phyloP scores from a whole-genome alignment of 2,329 filamentous ascomycete genomes.

The Talaromyces sp. region DNA sequence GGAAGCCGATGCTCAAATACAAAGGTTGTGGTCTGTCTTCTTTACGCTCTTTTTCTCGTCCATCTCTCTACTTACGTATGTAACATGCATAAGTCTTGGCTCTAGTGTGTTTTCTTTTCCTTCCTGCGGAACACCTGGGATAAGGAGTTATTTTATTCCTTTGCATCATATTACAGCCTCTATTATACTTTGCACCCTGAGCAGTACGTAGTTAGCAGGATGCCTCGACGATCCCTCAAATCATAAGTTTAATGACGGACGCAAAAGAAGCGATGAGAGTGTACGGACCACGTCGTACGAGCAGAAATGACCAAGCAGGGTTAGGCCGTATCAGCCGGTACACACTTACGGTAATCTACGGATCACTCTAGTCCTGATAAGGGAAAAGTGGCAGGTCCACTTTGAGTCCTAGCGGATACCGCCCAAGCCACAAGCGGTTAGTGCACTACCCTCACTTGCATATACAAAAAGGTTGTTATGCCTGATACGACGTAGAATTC shows the following conservation, averaged over 20 bases:
- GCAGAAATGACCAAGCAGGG: neutral
- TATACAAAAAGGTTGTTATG: neutral
- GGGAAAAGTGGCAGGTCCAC: neutral
- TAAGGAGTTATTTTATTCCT: conserved; percentile 1
- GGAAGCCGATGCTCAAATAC: no score
- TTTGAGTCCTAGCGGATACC: neutral
- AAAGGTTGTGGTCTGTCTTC: neutral
- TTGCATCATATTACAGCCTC: neutral
- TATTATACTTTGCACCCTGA: neutral
- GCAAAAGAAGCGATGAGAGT: neutral
- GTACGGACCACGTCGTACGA: conserved; percentile 1
- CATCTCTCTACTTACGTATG: neutral
- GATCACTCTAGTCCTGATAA: neutral
- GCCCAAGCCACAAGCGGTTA: neutral
- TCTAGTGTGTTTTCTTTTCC: neutral
- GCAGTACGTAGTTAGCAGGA: neutral
- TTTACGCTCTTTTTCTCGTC: neutral
- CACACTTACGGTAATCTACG: neutral
- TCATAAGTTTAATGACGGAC: neutral
- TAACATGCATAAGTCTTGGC: neutral
- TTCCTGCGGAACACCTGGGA: neutral
- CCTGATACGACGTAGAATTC: neutral
- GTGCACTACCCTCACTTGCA: neutral
- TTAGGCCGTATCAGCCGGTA: neutral
- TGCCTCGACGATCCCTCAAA: neutral